A percentile compares a stretch with the other conserved stretches of the same genome.
These are phyloP conservation scores for Antitrichia curtipendula DNA, from an alignment of 225 moss, liverwort and hornwort species.

Conservation along the genomic window DNA sequence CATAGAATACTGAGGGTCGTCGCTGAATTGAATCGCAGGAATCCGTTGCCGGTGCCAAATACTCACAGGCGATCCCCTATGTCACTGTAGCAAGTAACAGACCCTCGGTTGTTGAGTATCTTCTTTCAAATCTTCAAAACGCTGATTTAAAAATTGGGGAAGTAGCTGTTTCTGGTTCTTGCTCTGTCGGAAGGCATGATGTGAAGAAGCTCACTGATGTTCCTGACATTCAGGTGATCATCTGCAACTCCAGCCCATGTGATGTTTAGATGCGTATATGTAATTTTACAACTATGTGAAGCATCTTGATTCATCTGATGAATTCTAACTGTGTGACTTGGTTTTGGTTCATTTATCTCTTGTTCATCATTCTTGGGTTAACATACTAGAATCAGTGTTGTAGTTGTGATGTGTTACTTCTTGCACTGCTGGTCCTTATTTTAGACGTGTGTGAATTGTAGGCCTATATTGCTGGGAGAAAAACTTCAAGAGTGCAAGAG, in stretches of 20 bases:
- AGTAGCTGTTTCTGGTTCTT: conserved; percentile 32
- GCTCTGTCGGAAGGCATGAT: conserved; percentile 24
- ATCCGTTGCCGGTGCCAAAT: conserved; percentile 14
- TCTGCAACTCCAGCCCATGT: neutral
- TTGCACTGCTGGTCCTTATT: neutral
- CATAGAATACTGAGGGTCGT: neutral
- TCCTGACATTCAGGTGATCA: conserved; percentile 22
- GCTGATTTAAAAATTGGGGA: neutral
- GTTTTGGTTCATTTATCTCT: neutral
- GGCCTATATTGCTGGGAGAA: conserved; percentile 24
- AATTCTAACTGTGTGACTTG: neutral
- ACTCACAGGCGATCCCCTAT: conserved; percentile 28
- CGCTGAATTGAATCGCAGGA: conserved; percentile 10
- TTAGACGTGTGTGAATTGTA: conserved; percentile 1
- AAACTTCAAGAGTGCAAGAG: conserved; percentile 13
- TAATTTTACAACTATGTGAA: neutral
- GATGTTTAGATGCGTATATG: neutral
- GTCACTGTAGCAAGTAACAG: conserved; percentile 20
- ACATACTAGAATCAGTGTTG: neutral
- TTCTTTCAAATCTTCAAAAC: conserved; percentile 10
- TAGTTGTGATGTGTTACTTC: neutral
- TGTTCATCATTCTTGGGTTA: neutral
- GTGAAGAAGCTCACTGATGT: conserved; percentile 41
- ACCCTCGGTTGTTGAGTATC: conserved; percentile 17
- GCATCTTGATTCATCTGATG: neutral